Percentiles rank a stretch among this genome's conserved stretches.
Evolutionary conservation across 306 rosid genomes (phyloP).

Genomic region (Dalbergia cochinchinensis): DNA sequence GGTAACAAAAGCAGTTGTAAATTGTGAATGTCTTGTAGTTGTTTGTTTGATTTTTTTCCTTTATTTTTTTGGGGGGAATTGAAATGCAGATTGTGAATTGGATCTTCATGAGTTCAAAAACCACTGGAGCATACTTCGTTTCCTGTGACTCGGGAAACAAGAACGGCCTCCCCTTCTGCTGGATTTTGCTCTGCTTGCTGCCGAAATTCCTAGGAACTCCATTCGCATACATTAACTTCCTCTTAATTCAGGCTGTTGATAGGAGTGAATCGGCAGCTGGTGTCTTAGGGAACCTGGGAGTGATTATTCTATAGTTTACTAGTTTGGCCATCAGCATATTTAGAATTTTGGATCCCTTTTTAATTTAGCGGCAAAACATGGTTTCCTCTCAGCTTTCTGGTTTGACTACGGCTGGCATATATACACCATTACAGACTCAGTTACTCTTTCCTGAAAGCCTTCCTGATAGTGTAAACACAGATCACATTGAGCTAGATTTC

Average conservation of each 20-base stretch:
- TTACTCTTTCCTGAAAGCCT: slow-evolving; percentile 57
- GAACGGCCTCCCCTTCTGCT: slow-evolving; percentile 75
- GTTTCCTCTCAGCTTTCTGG: slow-evolving; percentile 82
- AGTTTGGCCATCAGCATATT: slow-evolving; percentile 51
- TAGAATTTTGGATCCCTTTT: slow-evolving; percentile 36
- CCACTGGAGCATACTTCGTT: slow-evolving; percentile 80
- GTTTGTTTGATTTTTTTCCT: slow-evolving; percentile 4
- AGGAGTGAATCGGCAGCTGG: slow-evolving; percentile 77
- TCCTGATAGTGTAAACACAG: slow-evolving; percentile 55
- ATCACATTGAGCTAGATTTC: slow-evolving; percentile 86
- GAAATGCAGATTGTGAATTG: slow-evolving; percentile 68
- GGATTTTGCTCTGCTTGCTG: slow-evolving; percentile 81
- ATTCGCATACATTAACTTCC: slow-evolving; percentile 76
- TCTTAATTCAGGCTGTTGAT: slow-evolving; percentile 80
- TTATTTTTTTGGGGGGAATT: slow-evolving; percentile 11
- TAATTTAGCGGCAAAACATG: slow-evolving; percentile 58
- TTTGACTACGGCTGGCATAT: slow-evolving; percentile 50
- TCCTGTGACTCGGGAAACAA: slow-evolving; percentile 98
- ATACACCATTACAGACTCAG: slow-evolving; percentile 56
- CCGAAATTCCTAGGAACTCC: slow-evolving; percentile 90
- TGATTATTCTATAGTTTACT: slow-evolving; percentile 49
- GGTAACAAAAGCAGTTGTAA: not conserved
- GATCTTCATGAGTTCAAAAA: slow-evolving; percentile 97
- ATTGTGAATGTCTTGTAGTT: not conserved
- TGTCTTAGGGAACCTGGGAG: slow-evolving; percentile 46